Evolutionary conservation across 163 green algal species (phyloP), one percentile per base, ranked within the genome.

Genomic region (Chlamydomonas reinhardtii): DNA sequence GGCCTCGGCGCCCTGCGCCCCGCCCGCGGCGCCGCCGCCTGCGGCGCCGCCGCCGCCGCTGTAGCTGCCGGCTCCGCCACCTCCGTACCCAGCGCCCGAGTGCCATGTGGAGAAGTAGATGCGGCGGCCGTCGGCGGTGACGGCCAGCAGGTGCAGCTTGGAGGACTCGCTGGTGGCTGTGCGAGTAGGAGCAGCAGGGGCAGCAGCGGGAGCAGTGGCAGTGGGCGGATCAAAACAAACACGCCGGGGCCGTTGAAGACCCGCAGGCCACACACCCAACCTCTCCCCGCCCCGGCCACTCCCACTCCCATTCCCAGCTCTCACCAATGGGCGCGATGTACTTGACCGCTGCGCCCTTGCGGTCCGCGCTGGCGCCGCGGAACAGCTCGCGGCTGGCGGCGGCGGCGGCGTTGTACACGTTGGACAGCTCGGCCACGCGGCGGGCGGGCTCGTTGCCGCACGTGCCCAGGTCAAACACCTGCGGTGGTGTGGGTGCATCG

Each of bases 101-200:
- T 76, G 66, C 32, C 77, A 82, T 9, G 90, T 93, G 39, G 90
- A 89, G 85, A 97, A 97, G 91, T 97, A 98, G 6, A 98, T 92
- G 34, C 97, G 91, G 2, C 96, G 89, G 27, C 95, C 97, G 81
- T 99, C 96, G 17, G 94, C 91, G 2, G 95, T 97, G 25, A 98
- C 91, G 1, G 93, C 96, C 73, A 99, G 82, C 37, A 99, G 88
- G 66, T 97, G 94, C 35, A 97, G 77, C 78, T 85, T 90, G 48
- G 73, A 82, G 29, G 94, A 97, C 88, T 97, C 94, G 27, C 76
- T 74, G 56, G 77, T 76, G 61, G 90, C 86, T 93, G 86, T 37
- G 70, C 12, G 16, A 17, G 15, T 22, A 32, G 27, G 3, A n/a
- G 69, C 20, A n/a, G 69, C 11, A 54, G 69, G 19, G 70, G 39